Evolutionary conservation across 2,329 filamentous ascomycete genomes (phyloP).

Genomic region (Fusarium nygamai): DNA sequence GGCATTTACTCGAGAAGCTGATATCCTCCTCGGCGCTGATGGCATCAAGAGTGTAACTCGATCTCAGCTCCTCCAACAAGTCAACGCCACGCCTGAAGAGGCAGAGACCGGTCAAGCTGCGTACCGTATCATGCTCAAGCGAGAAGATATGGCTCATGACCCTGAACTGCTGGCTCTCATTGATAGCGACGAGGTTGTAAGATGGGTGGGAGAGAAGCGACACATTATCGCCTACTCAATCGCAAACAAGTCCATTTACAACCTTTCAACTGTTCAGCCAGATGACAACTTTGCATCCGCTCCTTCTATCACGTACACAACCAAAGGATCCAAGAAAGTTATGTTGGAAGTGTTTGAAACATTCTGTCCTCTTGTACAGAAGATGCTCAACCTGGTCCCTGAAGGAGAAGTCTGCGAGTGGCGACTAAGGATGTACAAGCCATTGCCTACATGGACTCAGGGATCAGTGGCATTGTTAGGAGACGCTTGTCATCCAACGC

Average conservation of each 20-base stretch:
- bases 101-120: slow-evolving; percentile 62
- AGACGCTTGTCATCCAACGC: slow-evolving; percentile 74
- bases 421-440: slow-evolving; percentile 70
- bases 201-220: slow-evolving; percentile 73
- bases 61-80: slow-evolving; percentile 61
- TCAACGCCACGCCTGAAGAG: slow-evolving; percentile 58
- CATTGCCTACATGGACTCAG: slow-evolving; percentile 69
- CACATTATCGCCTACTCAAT: slow-evolving; percentile 76
- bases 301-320: slow-evolving; percentile 67
- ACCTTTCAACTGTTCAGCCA: slow-evolving; percentile 70
- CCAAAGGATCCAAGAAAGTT: slow-evolving; percentile 66
- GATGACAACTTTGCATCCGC: slow-evolving; percentile 64
- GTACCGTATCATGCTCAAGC: slow-evolving; percentile 63
- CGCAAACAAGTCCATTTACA: slow-evolving; percentile 71
- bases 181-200: slow-evolving; percentile 64
- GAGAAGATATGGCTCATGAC: slow-evolving; percentile 70
- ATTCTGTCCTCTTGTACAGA: slow-evolving; percentile 69
- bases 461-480: slow-evolving; percentile 66
- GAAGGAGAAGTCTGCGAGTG: slow-evolving; percentile 75
- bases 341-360: slow-evolving; percentile 69
- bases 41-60: slow-evolving; percentile 63
- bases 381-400: slow-evolving; percentile 69
- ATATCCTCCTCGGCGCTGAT: slow-evolving; percentile 63
- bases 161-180: slow-evolving; percentile 71
- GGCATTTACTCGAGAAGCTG: slow-evolving; percentile 47